Evolutionary conservation across 345 rosid species (phyloP).

Genomic region (Conringia planisiliqua): DNA sequence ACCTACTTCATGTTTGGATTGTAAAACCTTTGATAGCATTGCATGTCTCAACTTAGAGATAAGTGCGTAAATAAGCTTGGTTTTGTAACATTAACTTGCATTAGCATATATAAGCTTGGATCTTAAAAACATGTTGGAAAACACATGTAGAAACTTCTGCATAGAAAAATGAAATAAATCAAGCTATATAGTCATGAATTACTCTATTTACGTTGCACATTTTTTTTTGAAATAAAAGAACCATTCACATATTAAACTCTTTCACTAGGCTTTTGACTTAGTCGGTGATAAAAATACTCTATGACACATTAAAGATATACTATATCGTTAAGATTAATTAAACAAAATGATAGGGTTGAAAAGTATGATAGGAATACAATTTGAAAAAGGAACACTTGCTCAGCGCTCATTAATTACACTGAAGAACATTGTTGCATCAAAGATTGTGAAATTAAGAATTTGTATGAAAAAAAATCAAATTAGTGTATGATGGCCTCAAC

Average conservation of each 20-base stretch:
- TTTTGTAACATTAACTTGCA: not conserved
- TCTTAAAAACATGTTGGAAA: not conserved
- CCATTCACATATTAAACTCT: not conserved
- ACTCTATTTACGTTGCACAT: not conserved
- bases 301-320: not conserved
- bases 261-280: not conserved
- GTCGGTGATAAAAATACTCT: slow-evolving; percentile 25
- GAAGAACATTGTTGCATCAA: slow-evolving; percentile 16
- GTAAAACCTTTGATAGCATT: not conserved
- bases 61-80: not conserved
- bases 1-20: not conserved
- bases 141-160: not conserved
- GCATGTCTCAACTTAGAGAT: not conserved
- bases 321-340: not conserved
- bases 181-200: not conserved
- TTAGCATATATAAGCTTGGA: not conserved
- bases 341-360: slow-evolving; percentile 25
- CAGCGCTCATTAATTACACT: slow-evolving; percentile 4
- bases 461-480: slow-evolving; percentile 5
- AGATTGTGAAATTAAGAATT: not conserved
- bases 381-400: slow-evolving; percentile 18
- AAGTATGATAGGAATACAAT: not conserved
- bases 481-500: slow-evolving; percentile 20
- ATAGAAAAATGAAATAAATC: not conserved
- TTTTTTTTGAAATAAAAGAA: not conserved